Percentiles rank a stretch among this genome's conserved stretches.
phyloP scores from a whole-genome alignment of 495 filamentous ascomycete species.

The Podospora pseudopauciseta region DNA sequence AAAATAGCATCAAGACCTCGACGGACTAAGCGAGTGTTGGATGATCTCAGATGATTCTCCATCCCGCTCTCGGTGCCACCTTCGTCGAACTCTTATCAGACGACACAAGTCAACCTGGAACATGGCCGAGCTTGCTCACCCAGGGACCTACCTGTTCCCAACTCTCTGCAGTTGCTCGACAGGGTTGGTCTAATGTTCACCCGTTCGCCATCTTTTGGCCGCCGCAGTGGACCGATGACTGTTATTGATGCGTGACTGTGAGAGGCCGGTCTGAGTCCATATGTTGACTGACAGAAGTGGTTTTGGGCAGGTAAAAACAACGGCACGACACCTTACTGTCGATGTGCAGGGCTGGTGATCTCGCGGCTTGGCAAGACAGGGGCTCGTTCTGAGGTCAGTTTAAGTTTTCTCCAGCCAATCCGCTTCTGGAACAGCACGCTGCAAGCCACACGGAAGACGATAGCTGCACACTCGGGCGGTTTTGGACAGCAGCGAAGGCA shows the following conservation, averaged over 20 bases:
- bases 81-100: neutral
- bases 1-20: neutral
- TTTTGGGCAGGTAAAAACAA: constrained; percentile 18
- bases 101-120: neutral
- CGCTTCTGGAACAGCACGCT: constrained; percentile 17
- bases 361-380: constrained; percentile 32
- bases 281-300: constrained; percentile 20
- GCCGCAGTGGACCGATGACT: neutral
- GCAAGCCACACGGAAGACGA: constrained; percentile 19
- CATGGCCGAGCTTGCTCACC: neutral
- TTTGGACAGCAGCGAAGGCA: constrained; percentile 13
- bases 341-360: constrained; percentile 28
- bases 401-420: constrained; percentile 25
- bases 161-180: too few species aligned
- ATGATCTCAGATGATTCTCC: neutral
- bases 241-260: neutral
- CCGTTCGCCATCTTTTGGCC: neutral
- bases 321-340: constrained; percentile 6
- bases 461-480: constrained; percentile 14
- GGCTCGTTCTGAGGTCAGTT: constrained; percentile 30
- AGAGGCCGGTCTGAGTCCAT: neutral
- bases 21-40: neutral
- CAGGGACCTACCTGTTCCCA: too few species aligned
- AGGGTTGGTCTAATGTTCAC: neutral
- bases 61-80: neutral